Conservation (phyloP, 139 green algal species). For the Chlorella ohadii region DNA sequence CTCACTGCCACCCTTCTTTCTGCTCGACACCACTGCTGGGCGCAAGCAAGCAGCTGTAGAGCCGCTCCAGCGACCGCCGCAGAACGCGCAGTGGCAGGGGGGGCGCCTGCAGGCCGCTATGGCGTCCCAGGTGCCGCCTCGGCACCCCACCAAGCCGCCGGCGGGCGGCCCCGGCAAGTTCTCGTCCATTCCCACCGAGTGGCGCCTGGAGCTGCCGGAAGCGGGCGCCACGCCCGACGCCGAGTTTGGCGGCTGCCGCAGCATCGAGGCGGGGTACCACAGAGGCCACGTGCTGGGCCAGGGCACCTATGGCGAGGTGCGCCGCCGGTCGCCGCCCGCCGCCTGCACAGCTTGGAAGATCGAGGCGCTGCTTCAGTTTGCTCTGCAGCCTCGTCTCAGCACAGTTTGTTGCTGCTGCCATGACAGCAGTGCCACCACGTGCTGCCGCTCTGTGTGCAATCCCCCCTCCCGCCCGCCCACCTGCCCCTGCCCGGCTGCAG, state of each 20-base stretch:
- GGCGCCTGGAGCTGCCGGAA: constrained; percentile 66
- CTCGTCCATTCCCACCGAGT: constrained; percentile 42
- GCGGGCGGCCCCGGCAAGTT: constrained; percentile 1
- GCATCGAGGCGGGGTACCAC: constrained; percentile 73
- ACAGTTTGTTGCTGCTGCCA: neutral
- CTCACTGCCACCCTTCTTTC: no score
- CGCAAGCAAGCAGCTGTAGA: no score
- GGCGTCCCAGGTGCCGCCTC: no score
- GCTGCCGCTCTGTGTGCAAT: neutral
- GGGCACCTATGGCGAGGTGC: constrained; percentile 88
- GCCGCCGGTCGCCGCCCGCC: neutral
- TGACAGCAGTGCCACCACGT: neutral
- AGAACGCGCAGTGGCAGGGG: no score
- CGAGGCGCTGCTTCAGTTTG: neutral
- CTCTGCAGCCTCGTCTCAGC: neutral
- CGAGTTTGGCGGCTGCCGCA: constrained; percentile 72
- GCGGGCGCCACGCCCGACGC: constrained; percentile 36
- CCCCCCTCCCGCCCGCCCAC: neutral
- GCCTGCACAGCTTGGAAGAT: neutral
- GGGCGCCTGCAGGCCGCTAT: no score
- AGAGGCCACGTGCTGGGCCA: constrained; percentile 80
- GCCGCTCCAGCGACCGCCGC: no score
- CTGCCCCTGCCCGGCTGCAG: constrained; percentile 6
- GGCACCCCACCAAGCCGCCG: no score
- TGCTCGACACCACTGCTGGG: no score